These are phyloP conservation scores for Boletus sensibilis DNA, from an alignment of 768 basidiomycete genomes.

Conservation along the genomic window DNA sequence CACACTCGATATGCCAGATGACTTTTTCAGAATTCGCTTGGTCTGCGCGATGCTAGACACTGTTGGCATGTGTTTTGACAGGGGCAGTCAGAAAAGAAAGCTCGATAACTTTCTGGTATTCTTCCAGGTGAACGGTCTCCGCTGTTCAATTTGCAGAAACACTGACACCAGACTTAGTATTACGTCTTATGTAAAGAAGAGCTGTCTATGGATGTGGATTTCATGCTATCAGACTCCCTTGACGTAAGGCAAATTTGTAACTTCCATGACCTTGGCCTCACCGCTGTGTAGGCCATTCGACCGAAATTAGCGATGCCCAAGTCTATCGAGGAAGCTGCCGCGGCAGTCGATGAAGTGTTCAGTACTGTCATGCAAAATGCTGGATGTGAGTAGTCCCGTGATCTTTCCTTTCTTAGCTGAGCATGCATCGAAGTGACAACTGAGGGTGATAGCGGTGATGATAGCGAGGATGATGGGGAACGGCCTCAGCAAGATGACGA, in stretches of 20 bases:
- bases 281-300: conserved; percentile 64
- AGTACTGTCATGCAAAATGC: conserved; percentile 60
- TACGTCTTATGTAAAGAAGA: conserved; percentile 88
- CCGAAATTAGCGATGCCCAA: conserved; percentile 73
- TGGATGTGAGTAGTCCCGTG: conserved; percentile 47
- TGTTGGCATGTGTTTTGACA: conserved; percentile 97
- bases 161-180: conserved; percentile 44
- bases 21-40: conserved; percentile 92
- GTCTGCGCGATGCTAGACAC: conserved; percentile 93
- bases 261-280: neutral
- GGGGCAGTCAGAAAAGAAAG: conserved; percentile 88
- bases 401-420: conserved; percentile 14
- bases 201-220: conserved; percentile 97
- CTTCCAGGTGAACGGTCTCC: conserved; percentile 70
- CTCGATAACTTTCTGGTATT: conserved; percentile 89
- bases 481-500: conserved; percentile 53
- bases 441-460: conserved; percentile 47
- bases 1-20: conserved; percentile 87
- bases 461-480: conserved; percentile 48
- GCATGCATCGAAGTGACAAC: conserved; percentile 28
- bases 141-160: neutral
- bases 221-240: conserved; percentile 92
- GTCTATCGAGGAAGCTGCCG: conserved; percentile 81
- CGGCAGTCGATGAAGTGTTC: conserved; percentile 89
- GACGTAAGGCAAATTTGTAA: conserved; percentile 53